Base-by-base conservation (phyloP, 2,329 filamentous ascomycete genomes). In the Bertia moriformis region DNA sequence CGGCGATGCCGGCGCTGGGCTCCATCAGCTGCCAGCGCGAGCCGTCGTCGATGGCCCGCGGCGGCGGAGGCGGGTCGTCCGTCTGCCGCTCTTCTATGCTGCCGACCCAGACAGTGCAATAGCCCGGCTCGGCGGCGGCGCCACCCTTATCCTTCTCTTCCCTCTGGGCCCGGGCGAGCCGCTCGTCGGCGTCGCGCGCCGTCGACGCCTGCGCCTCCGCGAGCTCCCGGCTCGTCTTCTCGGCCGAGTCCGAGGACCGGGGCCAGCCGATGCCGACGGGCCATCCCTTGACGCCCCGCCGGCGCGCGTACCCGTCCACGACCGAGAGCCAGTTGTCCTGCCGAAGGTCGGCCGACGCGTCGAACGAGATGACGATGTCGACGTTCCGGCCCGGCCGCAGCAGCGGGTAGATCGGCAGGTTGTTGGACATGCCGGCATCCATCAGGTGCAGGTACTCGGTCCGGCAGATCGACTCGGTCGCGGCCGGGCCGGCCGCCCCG, bases 361-460 rank as follows among this genome's bases (percentile, higher is more conserved):
- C 91, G 55, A 98, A 98, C 3, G 88, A 85, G 36, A 98, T 73
- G 36, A 96, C 65, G 33, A 98, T 71, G 49, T 98, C 91, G 4
- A 98, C 80, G 41, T 93, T 73, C 24, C 91, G 73, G 2, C 88
- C 89, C 0, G 86, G 86, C 10, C 91, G 78, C 14, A 98, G 75
- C 3, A 96, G 70, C 0, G 91, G 91, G 54, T 98, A 98, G 32
- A 96, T 88, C 2, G 91, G 91, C 5, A 98, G 67, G 52, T 98
- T 98, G 55, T 98, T 96, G 46, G 84, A 93, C 91, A 98, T 98
- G 38, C 91, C 91, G 2, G 91, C 88, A 56, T 98, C 91, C 88
- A 95, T 96, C 14, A 89, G 69, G 46, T 84, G 79, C 14, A 89
- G 67, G 54, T 93, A 81, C 35, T 78, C 67, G 13, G 68, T 69